Evolutionary conservation across 2,329 filamentous ascomycete genomes (phyloP), one percentile per base, ranked within the genome.

Genomic region (Alternaria sp.): DNA sequence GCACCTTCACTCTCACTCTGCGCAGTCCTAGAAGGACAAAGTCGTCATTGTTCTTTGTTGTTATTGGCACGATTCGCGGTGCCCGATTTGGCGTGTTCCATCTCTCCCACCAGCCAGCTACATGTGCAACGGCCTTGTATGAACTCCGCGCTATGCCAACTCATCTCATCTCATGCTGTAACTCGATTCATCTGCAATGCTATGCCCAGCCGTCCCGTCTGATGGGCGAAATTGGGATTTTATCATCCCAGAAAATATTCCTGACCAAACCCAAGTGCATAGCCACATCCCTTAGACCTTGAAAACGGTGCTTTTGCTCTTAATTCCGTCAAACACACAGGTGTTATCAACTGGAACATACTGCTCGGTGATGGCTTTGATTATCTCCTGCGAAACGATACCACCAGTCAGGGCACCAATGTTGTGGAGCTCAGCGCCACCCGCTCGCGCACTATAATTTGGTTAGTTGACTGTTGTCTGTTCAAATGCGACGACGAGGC

Each of bases 341-440:
- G 85, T 88, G 63, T 89, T 89, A 75, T 90, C 87, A 9, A 90
- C 81, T 2, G 88, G 88, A 11, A 89, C 82, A 73, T 90, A 90
- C 78, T 90, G 88, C 72, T 86, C 84, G n/a, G 88, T 90, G 47
- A 95, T 88, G 79, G 89, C 86, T 78, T 99, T 99, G 82, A 99
- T 96, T 66, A 95, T 88, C 82, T 99, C 96, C 81, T 99, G 96
- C n/a, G 95, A 93, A 51, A 96, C 91, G 83, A 99, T 91, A 4
- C 96, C 96, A 28, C 96, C 96, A 1, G 90, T 91, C 59, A 97
- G 82, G 25, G 94, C 90, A 30, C 94, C 91, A 59, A 96, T 92
- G 77, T 97, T 98, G 83, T 99, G 96, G 63, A 99, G 83, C 79
- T 99, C 96, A 57, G 89, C 92, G 26, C 93, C 92, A 51, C 88